phyloP scores from a whole-genome alignment of 805 yeast genomes.

The Hyphopichia homilentoma region DNA sequence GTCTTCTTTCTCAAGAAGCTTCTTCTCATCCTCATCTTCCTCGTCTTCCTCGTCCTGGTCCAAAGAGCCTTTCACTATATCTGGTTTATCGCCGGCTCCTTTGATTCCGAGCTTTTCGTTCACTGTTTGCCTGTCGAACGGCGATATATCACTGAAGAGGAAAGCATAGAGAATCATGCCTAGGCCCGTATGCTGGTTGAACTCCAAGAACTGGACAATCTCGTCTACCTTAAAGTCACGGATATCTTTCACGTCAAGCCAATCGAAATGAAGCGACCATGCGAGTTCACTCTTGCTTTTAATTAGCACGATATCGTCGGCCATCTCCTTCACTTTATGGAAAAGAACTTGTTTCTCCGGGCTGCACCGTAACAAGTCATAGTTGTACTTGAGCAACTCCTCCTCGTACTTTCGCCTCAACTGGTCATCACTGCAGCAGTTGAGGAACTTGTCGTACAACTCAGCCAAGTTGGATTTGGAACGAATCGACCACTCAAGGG shows the following conservation, averaged over 20 bases:
- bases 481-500: conserved; percentile 45
- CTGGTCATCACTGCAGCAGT: conserved; percentile 56
- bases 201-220: conserved; percentile 48
- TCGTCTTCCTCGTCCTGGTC: conserved; percentile 13
- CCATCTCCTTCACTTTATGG: conserved; percentile 48
- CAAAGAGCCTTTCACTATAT: conserved; percentile 17
- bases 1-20: conserved; percentile 3
- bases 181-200: conserved; percentile 59
- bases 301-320: conserved; percentile 70
- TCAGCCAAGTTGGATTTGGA: conserved; percentile 47
- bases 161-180: conserved; percentile 62
- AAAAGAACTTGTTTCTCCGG: conserved; percentile 46
- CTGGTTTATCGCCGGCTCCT: conserved; percentile 2
- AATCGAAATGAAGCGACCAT: conserved; percentile 73
- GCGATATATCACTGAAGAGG: conserved; percentile 64
- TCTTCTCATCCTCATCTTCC: conserved; percentile 7
- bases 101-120: conserved; percentile 6
- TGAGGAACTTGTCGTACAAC: conserved; percentile 54
- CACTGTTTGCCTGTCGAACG: conserved; percentile 41
- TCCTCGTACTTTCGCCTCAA: conserved; percentile 59
- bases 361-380: conserved; percentile 48
- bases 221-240: conserved; percentile 42
- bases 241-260: conserved; percentile 57
- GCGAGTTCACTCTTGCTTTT: conserved; percentile 58
- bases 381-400: conserved; percentile 52